Conservation (phyloP, 129 eudicot genomes). For the Saussurea involucrata region DNA sequence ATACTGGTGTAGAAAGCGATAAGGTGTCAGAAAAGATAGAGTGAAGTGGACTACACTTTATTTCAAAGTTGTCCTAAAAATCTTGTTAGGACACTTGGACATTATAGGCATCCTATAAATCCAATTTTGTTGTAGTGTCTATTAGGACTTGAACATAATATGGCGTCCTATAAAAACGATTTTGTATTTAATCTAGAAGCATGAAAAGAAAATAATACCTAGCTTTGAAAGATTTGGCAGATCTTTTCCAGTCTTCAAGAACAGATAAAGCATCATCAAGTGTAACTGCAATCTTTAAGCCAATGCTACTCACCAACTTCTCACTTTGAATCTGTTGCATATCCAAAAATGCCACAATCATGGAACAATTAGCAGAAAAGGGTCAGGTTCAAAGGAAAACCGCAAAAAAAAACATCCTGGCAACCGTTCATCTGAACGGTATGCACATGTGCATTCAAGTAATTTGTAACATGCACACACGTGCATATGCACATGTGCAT, state of each 20-base stretch:
- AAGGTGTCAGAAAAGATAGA: neutral
- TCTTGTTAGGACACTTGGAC: neutral
- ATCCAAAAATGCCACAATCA: neutral
- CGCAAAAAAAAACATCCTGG: too few relatives aligned
- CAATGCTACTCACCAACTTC: conserved; percentile 56
- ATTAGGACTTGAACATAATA: neutral
- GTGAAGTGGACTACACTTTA: neutral
- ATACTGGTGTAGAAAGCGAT: conserved; percentile 38
- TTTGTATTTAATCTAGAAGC: neutral
- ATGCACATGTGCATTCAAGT: too few relatives aligned
- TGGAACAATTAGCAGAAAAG: too few relatives aligned
- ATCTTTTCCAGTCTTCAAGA: conserved; percentile 63
- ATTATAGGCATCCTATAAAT: neutral
- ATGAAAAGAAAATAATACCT: conserved; percentile 39
- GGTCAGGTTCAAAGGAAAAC: neutral
- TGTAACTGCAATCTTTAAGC: conserved; percentile 62
- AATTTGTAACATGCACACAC: too few relatives aligned
- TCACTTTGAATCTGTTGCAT: conserved; percentile 61
- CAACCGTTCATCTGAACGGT: too few relatives aligned
- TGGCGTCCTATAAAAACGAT: neutral
- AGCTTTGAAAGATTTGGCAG: conserved; percentile 52
- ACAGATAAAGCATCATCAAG: conserved; percentile 54
- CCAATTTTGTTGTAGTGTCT: neutral
- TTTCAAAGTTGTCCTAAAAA: neutral
- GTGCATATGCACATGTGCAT: too few relatives aligned